A percentile compares a stretch with the other conserved stretches of the same genome.
Evolutionary conservation across 2,329 filamentous ascomycete genomes (phyloP).

Genomic region (Cladorrhinum sp.): DNA sequence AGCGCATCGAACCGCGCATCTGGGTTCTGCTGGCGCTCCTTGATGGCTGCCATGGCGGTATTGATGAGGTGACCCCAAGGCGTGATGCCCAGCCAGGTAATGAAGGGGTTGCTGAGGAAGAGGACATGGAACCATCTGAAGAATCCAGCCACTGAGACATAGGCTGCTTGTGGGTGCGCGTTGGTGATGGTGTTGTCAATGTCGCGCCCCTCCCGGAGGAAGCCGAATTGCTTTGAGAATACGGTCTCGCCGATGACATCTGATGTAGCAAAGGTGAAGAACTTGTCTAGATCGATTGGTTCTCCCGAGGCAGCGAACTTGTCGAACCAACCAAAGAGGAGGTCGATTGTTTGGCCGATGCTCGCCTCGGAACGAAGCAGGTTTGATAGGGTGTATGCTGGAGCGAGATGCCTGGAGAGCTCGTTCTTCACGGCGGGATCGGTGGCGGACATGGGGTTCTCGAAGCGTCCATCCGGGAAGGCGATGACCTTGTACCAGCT

Average conservation of each 20-base stretch:
- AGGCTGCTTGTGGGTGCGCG: constrained; percentile 17
- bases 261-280: constrained; percentile 30
- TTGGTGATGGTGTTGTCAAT: constrained; percentile 33
- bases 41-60: constrained; percentile 27
- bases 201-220: constrained; percentile 31
- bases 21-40: constrained; percentile 24
- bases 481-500: constrained; percentile 37
- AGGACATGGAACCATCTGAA: constrained; percentile 27
- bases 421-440: constrained; percentile 35
- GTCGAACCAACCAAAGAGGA: constrained; percentile 22
- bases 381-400: constrained; percentile 35
- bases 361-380: constrained; percentile 19
- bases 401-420: constrained; percentile 33
- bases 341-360: constrained; percentile 19
- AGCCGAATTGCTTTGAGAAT: constrained; percentile 34
- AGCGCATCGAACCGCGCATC: constrained; percentile 28
- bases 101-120: constrained; percentile 30
- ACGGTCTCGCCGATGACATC: constrained; percentile 34
- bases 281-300: constrained; percentile 26
- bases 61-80: constrained; percentile 31
- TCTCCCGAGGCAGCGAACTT: constrained; percentile 14
- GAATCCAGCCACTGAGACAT: constrained; percentile 27
- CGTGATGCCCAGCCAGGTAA: constrained; percentile 28
- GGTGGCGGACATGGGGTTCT: constrained; percentile 39
- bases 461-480: constrained; percentile 39